phyloP scores from a whole-genome alignment of 495 filamentous ascomycete species.

The Pyrenula massariospora region DNA sequence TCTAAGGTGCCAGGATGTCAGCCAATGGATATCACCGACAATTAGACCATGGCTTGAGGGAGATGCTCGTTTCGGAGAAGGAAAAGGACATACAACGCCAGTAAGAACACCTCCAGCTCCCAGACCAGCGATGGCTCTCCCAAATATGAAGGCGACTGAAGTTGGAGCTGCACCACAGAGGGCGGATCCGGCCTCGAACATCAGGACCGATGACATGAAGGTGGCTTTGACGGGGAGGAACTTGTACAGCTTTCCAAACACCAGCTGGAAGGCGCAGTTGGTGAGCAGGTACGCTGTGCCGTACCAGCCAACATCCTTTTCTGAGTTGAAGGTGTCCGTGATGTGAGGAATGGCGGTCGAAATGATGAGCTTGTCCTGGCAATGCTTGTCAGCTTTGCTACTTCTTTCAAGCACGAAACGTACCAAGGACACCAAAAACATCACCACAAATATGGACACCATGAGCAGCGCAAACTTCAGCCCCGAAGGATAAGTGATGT shows the following conservation, averaged over 20 bases:
- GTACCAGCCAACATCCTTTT: constrained; percentile 59
- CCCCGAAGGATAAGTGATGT: constrained; percentile 6
- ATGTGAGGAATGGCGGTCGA: constrained; percentile 61
- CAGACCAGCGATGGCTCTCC: constrained; percentile 59
- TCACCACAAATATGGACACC: constrained; percentile 31
- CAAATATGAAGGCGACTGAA: constrained; percentile 54
- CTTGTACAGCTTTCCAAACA: constrained; percentile 55
- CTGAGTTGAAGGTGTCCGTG: constrained; percentile 51
- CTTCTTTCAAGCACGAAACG: no score
- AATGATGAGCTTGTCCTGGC: constrained; percentile 50
- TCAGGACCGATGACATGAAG: constrained; percentile 45
- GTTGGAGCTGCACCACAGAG: constrained; percentile 56
- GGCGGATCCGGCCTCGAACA: constrained; percentile 60
- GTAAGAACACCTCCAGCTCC: constrained; percentile 25
- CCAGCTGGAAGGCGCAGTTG: constrained; percentile 41
- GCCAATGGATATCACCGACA: constrained; percentile 2
- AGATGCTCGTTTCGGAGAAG: background rate
- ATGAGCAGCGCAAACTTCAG: constrained; percentile 27
- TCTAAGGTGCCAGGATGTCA: constrained; percentile 3
- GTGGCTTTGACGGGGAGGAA: constrained; percentile 45
- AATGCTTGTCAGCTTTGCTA: no score
- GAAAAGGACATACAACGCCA: no score
- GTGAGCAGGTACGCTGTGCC: constrained; percentile 54
- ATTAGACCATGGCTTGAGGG: no score
- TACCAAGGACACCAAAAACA: constrained; percentile 39